phyloP scores from a whole-genome alignment of 83 land plant species.

The Diphasiastrum complanatum region DNA sequence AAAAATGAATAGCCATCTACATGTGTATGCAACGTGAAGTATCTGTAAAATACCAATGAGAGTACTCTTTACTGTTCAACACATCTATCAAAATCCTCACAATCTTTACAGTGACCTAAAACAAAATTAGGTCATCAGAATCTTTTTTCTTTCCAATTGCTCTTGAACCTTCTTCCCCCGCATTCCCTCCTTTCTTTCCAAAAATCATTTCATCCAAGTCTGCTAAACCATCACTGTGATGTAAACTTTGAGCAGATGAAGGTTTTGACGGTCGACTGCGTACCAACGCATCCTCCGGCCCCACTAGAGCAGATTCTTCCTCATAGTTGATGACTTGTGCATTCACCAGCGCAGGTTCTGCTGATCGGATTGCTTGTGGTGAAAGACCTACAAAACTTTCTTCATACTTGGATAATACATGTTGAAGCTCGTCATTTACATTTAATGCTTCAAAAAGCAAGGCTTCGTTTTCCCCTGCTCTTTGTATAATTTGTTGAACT shows the following conservation, averaged over 20 bases:
- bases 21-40: no score
- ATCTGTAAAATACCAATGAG: no score
- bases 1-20: no score
- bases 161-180: slow-evolving; percentile 8
- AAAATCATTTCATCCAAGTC: slow-evolving; percentile 35
- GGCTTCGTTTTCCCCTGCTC: slow-evolving; percentile 73
- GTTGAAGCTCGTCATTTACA: slow-evolving; percentile 87
- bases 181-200: slow-evolving; percentile 16
- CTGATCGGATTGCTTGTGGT: slow-evolving; percentile 10
- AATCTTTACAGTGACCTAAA: slow-evolving; percentile 13
- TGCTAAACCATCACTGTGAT: slow-evolving; percentile 17
- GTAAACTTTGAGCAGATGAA: slow-evolving; percentile 1
- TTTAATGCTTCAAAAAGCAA: slow-evolving; percentile 79
- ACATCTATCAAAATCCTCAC: no score
- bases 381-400: slow-evolving; percentile 29
- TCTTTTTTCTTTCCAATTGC: slow-evolving; percentile 19
- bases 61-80: no score
- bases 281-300: slow-evolving; percentile 18
- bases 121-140: slow-evolving; percentile 19
- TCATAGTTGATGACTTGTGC: slow-evolving; percentile 18
- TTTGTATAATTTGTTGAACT: slow-evolving; percentile 72
- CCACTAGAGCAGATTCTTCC: slow-evolving; percentile 7
- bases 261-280: slow-evolving; percentile 14
- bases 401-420: slow-evolving; percentile 64
- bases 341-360: slow-evolving; percentile 2